Conservation (phyloP, 148 eudicot species). For the Simmondsia chinensis region DNA sequence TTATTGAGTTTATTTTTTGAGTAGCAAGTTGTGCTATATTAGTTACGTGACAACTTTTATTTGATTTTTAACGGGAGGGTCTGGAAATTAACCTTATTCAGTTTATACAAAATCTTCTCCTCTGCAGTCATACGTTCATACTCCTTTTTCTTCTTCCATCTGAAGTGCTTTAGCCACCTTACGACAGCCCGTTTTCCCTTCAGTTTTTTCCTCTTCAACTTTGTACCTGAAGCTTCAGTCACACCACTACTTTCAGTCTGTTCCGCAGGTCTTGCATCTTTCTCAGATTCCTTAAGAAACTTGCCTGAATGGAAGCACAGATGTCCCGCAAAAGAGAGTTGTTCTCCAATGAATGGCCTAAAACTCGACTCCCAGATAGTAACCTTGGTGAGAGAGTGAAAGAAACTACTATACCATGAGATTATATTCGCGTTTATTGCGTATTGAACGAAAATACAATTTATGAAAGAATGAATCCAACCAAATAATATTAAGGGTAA, state of each 20-base stretch:
- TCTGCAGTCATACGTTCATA: conserved; percentile 76
- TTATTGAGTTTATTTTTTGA: too few species aligned
- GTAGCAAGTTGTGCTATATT: too few species aligned
- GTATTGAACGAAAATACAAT: too few species aligned
- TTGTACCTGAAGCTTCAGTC: conserved; percentile 20
- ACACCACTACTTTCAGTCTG: conserved; percentile 19
- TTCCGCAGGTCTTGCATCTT: conserved; percentile 19
- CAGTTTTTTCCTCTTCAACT: conserved; percentile 68
- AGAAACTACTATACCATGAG: conserved; percentile 43
- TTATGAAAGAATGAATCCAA: too few species aligned
- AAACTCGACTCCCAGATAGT: conserved; percentile 8
- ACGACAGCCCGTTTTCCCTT: conserved; percentile 94
- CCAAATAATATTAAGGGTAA: too few species aligned
- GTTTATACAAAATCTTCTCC: conserved; percentile 62
- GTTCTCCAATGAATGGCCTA: conserved; percentile 13
- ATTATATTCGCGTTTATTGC: conserved; percentile 4
- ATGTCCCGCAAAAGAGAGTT: conserved; percentile 12
- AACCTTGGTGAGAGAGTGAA: conserved; percentile 51
- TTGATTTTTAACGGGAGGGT: too few species aligned
- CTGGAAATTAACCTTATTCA: conserved; percentile 53
- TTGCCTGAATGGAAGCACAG: conserved; percentile 36
- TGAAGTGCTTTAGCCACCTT: conserved; percentile 85
- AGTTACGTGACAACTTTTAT: too few species aligned
- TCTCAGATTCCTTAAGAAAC: conserved; percentile 22
- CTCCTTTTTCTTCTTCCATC: conserved; percentile 84